Evolutionary conservation across 2,329 filamentous ascomycete species (phyloP).

Genomic region (Trichoderma sp.): DNA sequence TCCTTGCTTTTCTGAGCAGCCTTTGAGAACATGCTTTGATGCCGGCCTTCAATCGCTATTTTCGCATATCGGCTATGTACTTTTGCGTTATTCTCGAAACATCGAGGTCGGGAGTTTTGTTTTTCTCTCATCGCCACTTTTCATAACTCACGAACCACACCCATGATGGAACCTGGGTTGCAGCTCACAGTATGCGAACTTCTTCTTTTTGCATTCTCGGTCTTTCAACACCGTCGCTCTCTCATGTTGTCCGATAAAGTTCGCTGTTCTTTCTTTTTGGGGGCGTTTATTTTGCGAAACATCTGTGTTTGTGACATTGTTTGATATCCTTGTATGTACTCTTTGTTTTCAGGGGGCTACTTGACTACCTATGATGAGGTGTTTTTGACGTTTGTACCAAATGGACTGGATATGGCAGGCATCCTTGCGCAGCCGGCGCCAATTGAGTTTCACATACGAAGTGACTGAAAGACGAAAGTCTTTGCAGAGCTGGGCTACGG

Average conservation of each 20-base stretch:
- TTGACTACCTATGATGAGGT: neutral
- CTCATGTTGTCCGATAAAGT: neutral
- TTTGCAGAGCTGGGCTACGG: neutral
- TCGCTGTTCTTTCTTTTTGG: neutral
- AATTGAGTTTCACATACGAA: neutral
- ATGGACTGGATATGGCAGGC: slow-evolving; percentile 16
- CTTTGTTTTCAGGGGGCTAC: neutral
- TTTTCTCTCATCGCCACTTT: neutral
- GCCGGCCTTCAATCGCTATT: neutral
- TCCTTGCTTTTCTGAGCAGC: neutral
- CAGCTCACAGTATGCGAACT: neutral
- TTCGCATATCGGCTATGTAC: neutral
- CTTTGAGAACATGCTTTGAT: neutral
- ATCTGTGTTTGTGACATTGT: neutral
- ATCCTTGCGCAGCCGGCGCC: neutral
- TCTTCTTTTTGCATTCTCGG: neutral
- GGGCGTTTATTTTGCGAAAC: slow-evolving; percentile 6
- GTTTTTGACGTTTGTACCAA: neutral
- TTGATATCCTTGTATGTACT: neutral
- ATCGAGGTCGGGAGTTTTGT: neutral
- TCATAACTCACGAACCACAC: neutral
- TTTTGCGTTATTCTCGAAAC: neutral
- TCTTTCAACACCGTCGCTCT: neutral
- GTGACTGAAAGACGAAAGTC: neutral
- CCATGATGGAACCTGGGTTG: neutral